Evolutionary conservation across 345 rosid species (phyloP).

Genomic region (Bruguiera gymnorhiza): DNA sequence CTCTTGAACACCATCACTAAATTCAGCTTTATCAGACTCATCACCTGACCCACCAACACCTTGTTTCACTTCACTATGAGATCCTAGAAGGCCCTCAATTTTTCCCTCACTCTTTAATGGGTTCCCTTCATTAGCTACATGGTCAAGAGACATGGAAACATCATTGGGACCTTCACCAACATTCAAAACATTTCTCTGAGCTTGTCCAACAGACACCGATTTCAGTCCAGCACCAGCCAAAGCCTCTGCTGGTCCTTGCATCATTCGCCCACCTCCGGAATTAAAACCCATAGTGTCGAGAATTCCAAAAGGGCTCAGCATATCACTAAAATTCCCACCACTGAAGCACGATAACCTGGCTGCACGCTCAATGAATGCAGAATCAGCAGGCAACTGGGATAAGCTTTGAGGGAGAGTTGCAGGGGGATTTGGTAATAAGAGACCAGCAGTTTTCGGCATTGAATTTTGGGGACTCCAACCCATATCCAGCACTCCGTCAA

Average conservation of each 20-base stretch:
- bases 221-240: constrained; percentile 31
- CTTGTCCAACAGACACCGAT: constrained; percentile 34
- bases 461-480: constrained; percentile 67
- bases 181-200: constrained; percentile 44
- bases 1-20: constrained; percentile 55
- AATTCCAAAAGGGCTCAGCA: constrained; percentile 56
- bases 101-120: constrained; percentile 43
- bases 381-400: constrained; percentile 86
- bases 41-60: constrained; percentile 61
- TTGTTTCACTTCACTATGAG: constrained; percentile 54
- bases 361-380: constrained; percentile 91
- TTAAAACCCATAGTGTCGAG: constrained; percentile 57
- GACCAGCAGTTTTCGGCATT: constrained; percentile 61
- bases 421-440: constrained; percentile 47
- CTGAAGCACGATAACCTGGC: constrained; percentile 83
- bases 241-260: constrained; percentile 52
- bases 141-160: constrained; percentile 40
- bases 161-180: constrained; percentile 53
- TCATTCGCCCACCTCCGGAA: constrained; percentile 47
- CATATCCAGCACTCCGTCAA: constrained; percentile 58
- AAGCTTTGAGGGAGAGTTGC: constrained; percentile 60
- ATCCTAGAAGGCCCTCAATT: constrained; percentile 42
- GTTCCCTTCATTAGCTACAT: constrained; percentile 35
- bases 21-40: constrained; percentile 81
- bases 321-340: constrained; percentile 69